Base-by-base conservation (phyloP, 2,329 filamentous ascomycete species). In the Intubia oerlemansii region DNA sequence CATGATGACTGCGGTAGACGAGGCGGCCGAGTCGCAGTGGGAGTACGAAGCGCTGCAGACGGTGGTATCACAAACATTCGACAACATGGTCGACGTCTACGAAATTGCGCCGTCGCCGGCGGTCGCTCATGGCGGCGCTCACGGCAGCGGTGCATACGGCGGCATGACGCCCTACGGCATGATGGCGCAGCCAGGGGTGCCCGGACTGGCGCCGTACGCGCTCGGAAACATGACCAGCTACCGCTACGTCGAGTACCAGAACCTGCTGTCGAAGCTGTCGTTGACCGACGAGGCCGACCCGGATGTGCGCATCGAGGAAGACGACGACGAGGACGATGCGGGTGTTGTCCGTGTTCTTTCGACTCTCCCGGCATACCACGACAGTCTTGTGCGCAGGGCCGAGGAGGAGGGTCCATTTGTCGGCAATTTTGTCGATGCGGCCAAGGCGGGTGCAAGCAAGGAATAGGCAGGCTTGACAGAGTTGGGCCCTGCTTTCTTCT, bases 11-110 rank as follows among this genome's bases (percentile, higher is more conserved):
- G 50, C 54, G 28, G 63, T 66, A 39, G 59, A 63, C 41, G 66
- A 72, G 39, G 63, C 64, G 8, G 52, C 66, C 34, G 69, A 74
- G 44, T 59, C 59, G 16, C 66, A 71, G 46, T 56, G 66, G 36
- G 68, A 74, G 47, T 64, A 58, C 25, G 69, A 74, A 45, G 67
- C 68, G 32, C 47, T 74, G 29, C 66, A 72, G 44, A 56, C 62
- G 37, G 65, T 74, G 5, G 64, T 73, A 18, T 62, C 64, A 25
- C 62, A 62, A 37, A 73, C 68, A 27, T 70, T 68, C 27, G 66
- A 70, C 41, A 70, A 72, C 41, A 64, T 74, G 50, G 66, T 74
- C 34, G 68, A 74, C 42, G 65, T 74, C 26, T 73, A 72, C 48
- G 66, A 72, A 36, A 68, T 71, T 41, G 58, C 62, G 20, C 63